Percentiles rank a stretch among this genome's conserved stretches.
phyloP scores from a whole-genome alignment of 2,329 filamentous ascomycete genomes.

The Fusarium nanum region DNA sequence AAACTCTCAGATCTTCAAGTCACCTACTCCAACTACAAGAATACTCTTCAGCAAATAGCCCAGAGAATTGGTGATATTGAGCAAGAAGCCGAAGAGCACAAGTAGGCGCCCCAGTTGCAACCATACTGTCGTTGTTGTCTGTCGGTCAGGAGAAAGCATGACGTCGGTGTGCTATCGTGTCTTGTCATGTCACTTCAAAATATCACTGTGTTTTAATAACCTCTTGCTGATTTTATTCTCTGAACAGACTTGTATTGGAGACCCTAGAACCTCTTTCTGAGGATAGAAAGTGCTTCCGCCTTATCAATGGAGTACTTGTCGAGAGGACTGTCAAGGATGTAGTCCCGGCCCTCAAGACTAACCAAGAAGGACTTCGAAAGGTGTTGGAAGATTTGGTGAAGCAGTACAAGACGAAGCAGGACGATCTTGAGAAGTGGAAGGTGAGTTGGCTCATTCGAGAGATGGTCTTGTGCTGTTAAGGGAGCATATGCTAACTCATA shows the following conservation, averaged over 20 bases:
- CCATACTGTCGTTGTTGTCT: slow-evolving; percentile 27
- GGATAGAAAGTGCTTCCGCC: slow-evolving; percentile 96
- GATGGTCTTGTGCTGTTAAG: background rate
- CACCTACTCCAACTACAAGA: slow-evolving; percentile 83
- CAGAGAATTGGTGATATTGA: slow-evolving; percentile 98
- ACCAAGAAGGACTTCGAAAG: slow-evolving; percentile 92
- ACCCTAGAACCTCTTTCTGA: slow-evolving; percentile 84
- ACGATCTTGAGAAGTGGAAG: slow-evolving; percentile 99
- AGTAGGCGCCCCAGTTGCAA: slow-evolving; percentile 68
- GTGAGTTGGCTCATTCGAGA: slow-evolving; percentile 57
- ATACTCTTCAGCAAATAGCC: slow-evolving; percentile 87
- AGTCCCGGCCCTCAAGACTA: slow-evolving; percentile 89
- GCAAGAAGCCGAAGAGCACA: slow-evolving; percentile 97
- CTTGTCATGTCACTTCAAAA: slow-evolving; percentile 29
- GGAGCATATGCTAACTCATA: slow-evolving; percentile 10
- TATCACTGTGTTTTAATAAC: slow-evolving; percentile 51
- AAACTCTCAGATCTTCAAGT: slow-evolving; percentile 75
- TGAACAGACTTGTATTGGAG: slow-evolving; percentile 86
- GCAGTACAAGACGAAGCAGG: slow-evolving; percentile 94
- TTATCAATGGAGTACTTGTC: slow-evolving; percentile 96
- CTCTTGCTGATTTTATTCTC: slow-evolving; percentile 33
- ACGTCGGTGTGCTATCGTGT: slow-evolving; percentile 24
- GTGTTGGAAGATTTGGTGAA: slow-evolving; percentile 94
- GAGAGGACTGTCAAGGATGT: slow-evolving; percentile 96
- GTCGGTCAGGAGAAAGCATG: slow-evolving; percentile 25